Percentiles rank a stretch among this genome's conserved stretches.
phyloP scores from a whole-genome alignment of 2,329 filamentous ascomycete species.

The Tricladium varicosporioides region DNA sequence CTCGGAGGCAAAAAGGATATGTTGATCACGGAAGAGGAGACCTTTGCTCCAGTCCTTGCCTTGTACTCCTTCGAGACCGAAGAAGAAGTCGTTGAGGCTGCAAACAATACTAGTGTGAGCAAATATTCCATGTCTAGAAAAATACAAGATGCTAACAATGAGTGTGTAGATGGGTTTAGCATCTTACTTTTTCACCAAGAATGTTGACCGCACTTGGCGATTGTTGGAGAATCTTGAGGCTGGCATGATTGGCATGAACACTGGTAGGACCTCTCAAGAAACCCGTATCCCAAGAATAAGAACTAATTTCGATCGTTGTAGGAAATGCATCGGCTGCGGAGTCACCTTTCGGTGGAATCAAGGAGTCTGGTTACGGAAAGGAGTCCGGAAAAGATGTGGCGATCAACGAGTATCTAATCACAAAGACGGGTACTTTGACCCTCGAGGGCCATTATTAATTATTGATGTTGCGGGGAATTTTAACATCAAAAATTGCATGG shows the following conservation, averaged over 20 bases:
- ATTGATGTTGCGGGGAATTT: background rate
- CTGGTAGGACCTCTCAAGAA: slow-evolving; percentile 36
- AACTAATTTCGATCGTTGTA: no score
- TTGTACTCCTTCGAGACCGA: slow-evolving; percentile 65
- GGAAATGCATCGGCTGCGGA: slow-evolving; percentile 60
- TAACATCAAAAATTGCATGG: background rate
- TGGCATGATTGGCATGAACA: slow-evolving; percentile 68
- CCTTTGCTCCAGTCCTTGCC: slow-evolving; percentile 63
- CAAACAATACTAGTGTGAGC: slow-evolving; percentile 52
- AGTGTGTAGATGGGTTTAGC: slow-evolving; percentile 55
- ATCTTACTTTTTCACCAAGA: slow-evolving; percentile 67
- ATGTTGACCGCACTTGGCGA: slow-evolving; percentile 63
- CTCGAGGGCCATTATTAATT: slow-evolving; percentile 43
- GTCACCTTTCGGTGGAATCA: slow-evolving; percentile 66
- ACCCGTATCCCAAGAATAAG: no score
- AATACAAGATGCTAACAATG: background rate
- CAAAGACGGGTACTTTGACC: slow-evolving; percentile 64
- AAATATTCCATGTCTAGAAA: background rate
- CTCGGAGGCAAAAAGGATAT: slow-evolving; percentile 57
- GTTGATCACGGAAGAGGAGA: slow-evolving; percentile 58
- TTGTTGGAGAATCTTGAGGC: slow-evolving; percentile 66
- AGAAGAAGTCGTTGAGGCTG: slow-evolving; percentile 57
- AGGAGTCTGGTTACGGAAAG: slow-evolving; percentile 67
- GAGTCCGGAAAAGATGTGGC: slow-evolving; percentile 66
- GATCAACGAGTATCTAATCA: slow-evolving; percentile 59